A percentile compares a stretch with the other conserved stretches of the same genome.
These are phyloP conservation scores for Tolypocladium nubicola DNA, from an alignment of 2,329 filamentous ascomycete genomes.

Conservation along the genomic window DNA sequence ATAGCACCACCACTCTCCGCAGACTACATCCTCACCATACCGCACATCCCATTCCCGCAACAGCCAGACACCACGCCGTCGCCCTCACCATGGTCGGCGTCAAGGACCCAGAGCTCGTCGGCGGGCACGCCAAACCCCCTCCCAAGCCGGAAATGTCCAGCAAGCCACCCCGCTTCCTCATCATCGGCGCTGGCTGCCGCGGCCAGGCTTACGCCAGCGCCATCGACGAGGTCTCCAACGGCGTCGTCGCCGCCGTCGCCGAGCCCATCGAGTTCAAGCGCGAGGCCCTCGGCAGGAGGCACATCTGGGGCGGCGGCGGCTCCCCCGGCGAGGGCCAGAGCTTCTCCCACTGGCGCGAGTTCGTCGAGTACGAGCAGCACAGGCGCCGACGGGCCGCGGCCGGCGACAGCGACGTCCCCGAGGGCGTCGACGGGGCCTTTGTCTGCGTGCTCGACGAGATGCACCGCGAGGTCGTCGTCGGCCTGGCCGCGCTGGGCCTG, in stretches of 20 bases:
- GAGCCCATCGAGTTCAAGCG: constrained; percentile 76
- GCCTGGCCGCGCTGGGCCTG: constrained; percentile 56
- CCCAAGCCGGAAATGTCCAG: constrained; percentile 34
- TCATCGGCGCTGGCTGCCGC: constrained; percentile 75
- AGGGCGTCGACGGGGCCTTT: constrained; percentile 51
- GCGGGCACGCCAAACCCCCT: constrained; percentile 15
- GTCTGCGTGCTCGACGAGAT: constrained; percentile 74
- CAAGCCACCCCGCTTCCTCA: constrained; percentile 54
- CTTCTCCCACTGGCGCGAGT: constrained; percentile 66
- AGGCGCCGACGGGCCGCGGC: constrained; percentile 44
- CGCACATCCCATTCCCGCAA: not conserved
- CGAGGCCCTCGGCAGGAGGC: constrained; percentile 53
- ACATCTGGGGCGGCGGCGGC: constrained; percentile 54
- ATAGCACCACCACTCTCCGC: not conserved
- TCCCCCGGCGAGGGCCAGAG: constrained; percentile 48
- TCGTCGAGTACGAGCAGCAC: constrained; percentile 58
- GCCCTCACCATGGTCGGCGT: constrained; percentile 10
- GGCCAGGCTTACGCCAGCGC: constrained; percentile 65
- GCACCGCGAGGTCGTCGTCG: constrained; percentile 71
- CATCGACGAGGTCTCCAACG: constrained; percentile 53
- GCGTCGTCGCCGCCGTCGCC: constrained; percentile 64
- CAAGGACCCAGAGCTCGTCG: constrained; percentile 13
- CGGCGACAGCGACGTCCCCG: constrained; percentile 33
- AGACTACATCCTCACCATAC: not conserved
- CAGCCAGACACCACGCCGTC: not conserved